These are phyloP conservation scores for Phaeoacremonium minimum DNA, from an alignment of 2,329 filamentous ascomycete species.

Conservation along the genomic window DNA sequence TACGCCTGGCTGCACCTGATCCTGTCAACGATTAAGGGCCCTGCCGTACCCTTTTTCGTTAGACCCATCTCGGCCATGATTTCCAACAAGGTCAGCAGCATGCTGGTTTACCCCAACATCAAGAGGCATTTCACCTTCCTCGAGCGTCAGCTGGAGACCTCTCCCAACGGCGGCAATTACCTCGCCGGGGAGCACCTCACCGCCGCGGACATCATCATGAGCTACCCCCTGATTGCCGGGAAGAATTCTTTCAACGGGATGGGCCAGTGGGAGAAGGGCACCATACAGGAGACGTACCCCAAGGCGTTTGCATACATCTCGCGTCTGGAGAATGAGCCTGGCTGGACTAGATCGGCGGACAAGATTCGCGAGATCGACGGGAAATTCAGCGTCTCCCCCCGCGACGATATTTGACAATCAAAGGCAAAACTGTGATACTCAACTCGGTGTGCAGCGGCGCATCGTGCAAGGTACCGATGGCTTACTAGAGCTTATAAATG, in stretches of 20 bases:
- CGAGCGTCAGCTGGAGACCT: slow-evolving; percentile 42
- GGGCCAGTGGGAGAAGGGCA: slow-evolving; percentile 28
- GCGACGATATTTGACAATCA: too few relatives aligned
- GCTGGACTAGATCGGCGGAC: slow-evolving; percentile 41
- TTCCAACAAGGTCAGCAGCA: slow-evolving; percentile 34
- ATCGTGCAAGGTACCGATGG: too few relatives aligned
- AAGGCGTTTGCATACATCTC: slow-evolving; percentile 42
- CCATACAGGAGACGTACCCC: slow-evolving; percentile 27
- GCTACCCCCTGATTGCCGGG: slow-evolving; percentile 44
- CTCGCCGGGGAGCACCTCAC: slow-evolving; percentile 45
- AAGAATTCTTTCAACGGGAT: slow-evolving; percentile 32
- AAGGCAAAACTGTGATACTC: too few relatives aligned
- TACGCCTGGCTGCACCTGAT: slow-evolving; percentile 62
- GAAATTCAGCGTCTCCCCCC: slow-evolving; percentile 23
- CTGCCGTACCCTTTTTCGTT: slow-evolving; percentile 45
- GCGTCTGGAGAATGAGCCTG: slow-evolving; percentile 38
- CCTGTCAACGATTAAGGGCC: slow-evolving; percentile 42
- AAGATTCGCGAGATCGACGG: slow-evolving; percentile 48
- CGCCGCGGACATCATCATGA: slow-evolving; percentile 49
- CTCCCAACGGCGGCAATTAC: slow-evolving; percentile 32
- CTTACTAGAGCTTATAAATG: too few relatives aligned
- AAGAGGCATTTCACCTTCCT: slow-evolving; percentile 43
- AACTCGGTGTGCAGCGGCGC: too few relatives aligned
- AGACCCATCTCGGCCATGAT: slow-evolving; percentile 45
- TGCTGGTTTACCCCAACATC: slow-evolving; percentile 42